Conservation (phyloP, 208 protist genomes). For the Strigomonas galati region DNA sequence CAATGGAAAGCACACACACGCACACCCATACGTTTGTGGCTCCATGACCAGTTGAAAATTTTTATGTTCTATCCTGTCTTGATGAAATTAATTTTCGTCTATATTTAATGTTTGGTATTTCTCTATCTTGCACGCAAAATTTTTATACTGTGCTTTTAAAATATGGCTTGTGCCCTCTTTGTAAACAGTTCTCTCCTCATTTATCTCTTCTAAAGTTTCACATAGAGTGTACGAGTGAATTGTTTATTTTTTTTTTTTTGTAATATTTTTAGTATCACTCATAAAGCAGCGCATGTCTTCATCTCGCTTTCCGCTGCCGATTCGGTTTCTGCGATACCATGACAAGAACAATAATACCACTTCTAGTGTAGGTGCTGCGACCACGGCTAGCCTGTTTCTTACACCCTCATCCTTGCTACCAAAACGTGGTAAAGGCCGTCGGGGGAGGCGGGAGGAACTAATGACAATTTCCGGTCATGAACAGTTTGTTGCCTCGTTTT, state of each 20-base stretch:
- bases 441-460: no score
- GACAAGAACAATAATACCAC: neutral
- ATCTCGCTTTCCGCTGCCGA: neutral
- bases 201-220: neutral
- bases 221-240: neutral
- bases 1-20: neutral
- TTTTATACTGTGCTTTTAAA: neutral
- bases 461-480: neutral
- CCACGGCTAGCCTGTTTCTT: neutral
- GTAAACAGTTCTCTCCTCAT: neutral
- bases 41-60: neutral
- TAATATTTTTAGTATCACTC: neutral
- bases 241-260: neutral
- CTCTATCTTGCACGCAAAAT: neutral
- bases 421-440: no score
- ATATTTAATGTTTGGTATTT: neutral
- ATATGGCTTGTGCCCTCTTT: neutral
- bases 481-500: neutral
- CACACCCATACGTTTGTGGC: neutral
- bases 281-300: neutral
- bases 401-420: neutral
- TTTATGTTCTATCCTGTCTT: neutral
- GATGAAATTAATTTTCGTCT: neutral
- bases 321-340: neutral
- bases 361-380: neutral